These are phyloP conservation scores for Rhytidiadelphus loreus DNA, from an alignment of 225 moss, liverwort and hornwort genomes.

Conservation along the genomic window DNA sequence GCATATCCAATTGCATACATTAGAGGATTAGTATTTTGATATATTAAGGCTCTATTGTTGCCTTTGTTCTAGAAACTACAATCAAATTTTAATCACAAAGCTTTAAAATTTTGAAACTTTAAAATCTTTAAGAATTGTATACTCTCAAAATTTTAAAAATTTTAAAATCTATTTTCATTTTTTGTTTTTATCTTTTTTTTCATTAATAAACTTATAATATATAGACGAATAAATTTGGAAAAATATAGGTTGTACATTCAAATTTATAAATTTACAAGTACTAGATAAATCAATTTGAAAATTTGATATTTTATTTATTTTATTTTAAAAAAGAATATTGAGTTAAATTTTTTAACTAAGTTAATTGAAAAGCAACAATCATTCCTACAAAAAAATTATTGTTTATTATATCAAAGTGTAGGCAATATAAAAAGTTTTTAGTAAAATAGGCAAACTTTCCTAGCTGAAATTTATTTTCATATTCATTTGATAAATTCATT, in stretches of 20 bases:
- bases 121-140: background rate
- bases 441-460: fast-evolving
- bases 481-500: background rate
- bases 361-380: background rate
- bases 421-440: background rate
- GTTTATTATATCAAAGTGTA: background rate
- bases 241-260: background rate
- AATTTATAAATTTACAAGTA: background rate
- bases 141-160: no score
- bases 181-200: background rate
- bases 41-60: fast-evolving
- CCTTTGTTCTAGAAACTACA: no score
- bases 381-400: no score
- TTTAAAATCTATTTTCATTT: no score
- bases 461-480: background rate
- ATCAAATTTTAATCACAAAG: background rate
- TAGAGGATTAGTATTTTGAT: no score
- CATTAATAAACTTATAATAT: no score
- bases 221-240: no score
- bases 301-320: no score
- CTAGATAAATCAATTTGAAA: background rate
- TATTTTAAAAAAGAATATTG: no score
- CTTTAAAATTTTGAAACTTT: background rate
- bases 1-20: background rate
- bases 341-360: no score